Base-by-base conservation (phyloP, 108 stramenopile genomes). In the Chaetoceros tenuissimus region DNA sequence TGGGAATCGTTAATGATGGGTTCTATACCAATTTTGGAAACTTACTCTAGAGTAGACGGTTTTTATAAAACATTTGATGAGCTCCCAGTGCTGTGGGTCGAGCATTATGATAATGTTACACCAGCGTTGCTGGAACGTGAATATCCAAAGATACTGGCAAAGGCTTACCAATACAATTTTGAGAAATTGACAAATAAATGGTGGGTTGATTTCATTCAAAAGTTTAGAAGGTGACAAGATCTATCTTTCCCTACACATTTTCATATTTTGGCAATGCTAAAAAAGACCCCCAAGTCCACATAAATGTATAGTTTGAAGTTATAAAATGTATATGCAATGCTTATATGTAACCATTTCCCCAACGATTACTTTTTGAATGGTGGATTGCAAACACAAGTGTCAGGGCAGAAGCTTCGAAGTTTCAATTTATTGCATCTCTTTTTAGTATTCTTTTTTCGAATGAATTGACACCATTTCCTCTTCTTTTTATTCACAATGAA, bases 1-100 rank as follows among this genome's bases (percentile, higher is more conserved):
- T 80, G 75, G 75, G 79, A 80, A 43, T 64, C 75, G 0, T 5
- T 80, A 0, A 21, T 19, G 22, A 30, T 77, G 45, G 68, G 68
- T 8, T 50, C 75, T 3, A 77, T 80, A 24, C 79, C 78, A 1
- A 58, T 80, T 10, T 51, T 80, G 30, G 79, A 80, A 48, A 53
- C 31, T 1, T 73, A 67, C 44, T 68, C 68, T 20, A 43, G 67
- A 27, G 18, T 28, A 23, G 79, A 80, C 51, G 79, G 79, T 16
- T 75, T 72, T 50, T 67, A 59, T 30, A 67, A 59, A 18, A 51
- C 58, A 0, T 67, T 69, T 24, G 69, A 73, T 24, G 75, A 64
- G 31, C 34, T 80, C 30, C 79, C 79, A 0, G 72, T 80, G 46
- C 28, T 73, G 21, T 80, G 79, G 79, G 75, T 77, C 13, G 68